Evolutionary conservation across 176 grass and related monocot species (phyloP).

Genomic region (Oryza rufipogon): DNA sequence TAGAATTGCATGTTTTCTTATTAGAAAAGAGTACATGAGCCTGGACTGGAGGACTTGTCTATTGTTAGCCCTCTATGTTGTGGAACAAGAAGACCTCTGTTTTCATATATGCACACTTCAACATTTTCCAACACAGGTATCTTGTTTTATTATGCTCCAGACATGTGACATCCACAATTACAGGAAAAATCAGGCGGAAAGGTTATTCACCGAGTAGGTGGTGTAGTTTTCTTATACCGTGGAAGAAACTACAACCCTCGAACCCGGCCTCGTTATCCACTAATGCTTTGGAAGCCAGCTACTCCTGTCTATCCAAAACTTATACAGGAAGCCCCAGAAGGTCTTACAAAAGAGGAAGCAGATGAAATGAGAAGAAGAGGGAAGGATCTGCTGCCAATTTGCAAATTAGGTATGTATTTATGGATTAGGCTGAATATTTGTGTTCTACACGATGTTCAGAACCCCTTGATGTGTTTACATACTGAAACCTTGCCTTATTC

Average conservation of each 20-base stretch:
- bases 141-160: constrained; percentile 21
- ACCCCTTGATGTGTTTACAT: background rate
- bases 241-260: constrained; percentile 76
- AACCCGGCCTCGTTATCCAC: constrained; percentile 76
- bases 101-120: constrained; percentile 26
- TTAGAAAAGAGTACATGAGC: too few species aligned
- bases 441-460: background rate
- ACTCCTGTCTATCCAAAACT: constrained; percentile 88
- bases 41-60: too few species aligned
- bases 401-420: constrained; percentile 79
- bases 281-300: constrained; percentile 98
- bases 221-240: constrained; percentile 75
- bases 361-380: constrained; percentile 84
- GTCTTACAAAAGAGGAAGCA: constrained; percentile 84
- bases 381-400: constrained; percentile 72
- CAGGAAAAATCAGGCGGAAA: constrained; percentile 92
- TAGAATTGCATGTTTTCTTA: constrained; percentile 12
- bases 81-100: constrained; percentile 21
- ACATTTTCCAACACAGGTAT: constrained; percentile 17
- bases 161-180: constrained; percentile 30
- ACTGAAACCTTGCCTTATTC: background rate
- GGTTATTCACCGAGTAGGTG: constrained; percentile 74
- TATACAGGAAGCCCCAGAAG: constrained; percentile 85
- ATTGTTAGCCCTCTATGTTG: background rate
- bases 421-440: constrained; percentile 18